Base-by-base conservation (phyloP, 2,329 filamentous ascomycete species). In the Monilinia fructigena region DNA sequence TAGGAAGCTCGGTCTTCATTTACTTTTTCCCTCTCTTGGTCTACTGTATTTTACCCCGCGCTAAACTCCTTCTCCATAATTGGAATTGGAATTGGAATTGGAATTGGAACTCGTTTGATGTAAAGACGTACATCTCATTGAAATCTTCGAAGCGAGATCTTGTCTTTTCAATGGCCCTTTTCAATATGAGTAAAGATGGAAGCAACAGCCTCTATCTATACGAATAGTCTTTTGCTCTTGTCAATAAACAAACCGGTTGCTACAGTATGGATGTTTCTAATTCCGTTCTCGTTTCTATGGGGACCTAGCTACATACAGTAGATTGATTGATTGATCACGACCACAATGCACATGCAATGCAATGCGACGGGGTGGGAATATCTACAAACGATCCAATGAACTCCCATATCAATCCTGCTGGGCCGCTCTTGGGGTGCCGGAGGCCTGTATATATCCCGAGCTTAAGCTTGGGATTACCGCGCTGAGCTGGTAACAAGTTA, bases 241-340 rank as follows among this genome's bases (percentile, higher is more conserved):
- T 59, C 55, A 59, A n/a, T 31, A 59, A 59, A 59, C 40, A 59
- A 59, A 47, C 10, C n/a, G 40, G 55, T 47, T 59, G 55, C 55
- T 47, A 35, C 7, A 28, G 28, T 35, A 35, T 35, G 31, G 4
- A 47, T 58, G 55, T 40, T 56, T 38, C 54, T 55, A 53, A 53
- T 53, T 28, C 31, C 31, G 31, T 35, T 35, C 31, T n/a, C 55
- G 40, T 31, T 45, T 5, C 18, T 53, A 53, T 52, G 23, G 50
- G 31, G 31, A 35, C 31, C 31, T 31, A 20, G 50, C 50, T 47
- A 20, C 16, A 5, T 35, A 35, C 31, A 35, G 31, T n/a, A 47
- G 45, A 47, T 47, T 47, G 50, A 53, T 53, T 26, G 45, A 47
- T 47, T 47, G 50, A 53, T 53, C 50, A 53, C 26, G 50, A 53